Percentiles rank a stretch among this genome's conserved stretches.
These are phyloP conservation scores for Asparagopsis taxiformis DNA, from an alignment of 31 red algal genomes.

Conservation along the genomic window DNA sequence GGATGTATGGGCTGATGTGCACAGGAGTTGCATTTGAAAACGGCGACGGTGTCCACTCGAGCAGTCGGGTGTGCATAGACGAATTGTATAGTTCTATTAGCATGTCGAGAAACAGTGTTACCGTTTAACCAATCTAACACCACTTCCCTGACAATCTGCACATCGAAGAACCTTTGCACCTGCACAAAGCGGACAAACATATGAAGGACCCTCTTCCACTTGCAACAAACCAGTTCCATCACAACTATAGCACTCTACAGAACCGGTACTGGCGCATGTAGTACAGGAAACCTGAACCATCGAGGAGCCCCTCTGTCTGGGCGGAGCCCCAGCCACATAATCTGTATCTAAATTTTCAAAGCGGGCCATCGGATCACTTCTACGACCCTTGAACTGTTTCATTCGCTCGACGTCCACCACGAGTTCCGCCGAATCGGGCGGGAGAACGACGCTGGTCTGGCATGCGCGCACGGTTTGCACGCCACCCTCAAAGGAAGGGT, in stretches of 20 bases:
- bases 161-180: conserved; percentile 51
- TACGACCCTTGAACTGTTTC: not conserved
- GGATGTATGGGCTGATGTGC: no score
- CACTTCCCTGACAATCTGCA: conserved; percentile 75
- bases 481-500: conserved; percentile 36
- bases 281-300: not conserved
- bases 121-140: conserved; percentile 9
- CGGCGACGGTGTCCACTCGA: no score
- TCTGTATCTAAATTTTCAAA: conserved; percentile 86
- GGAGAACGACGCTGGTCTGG: conserved; percentile 50
- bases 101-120: not conserved
- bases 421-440: conserved; percentile 47
- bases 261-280: conserved; percentile 16
- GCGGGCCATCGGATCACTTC: conserved; percentile 64
- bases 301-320: not conserved
- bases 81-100: no score
- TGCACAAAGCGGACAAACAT: conserved; percentile 49
- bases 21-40: no score
- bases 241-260: conserved; percentile 50
- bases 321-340: conserved; percentile 74
- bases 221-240: conserved; percentile 45
- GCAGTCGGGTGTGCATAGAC: no score
- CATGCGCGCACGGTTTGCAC: conserved; percentile 83
- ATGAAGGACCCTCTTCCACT: not conserved
- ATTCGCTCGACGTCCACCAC: conserved; percentile 84